Percentiles rank a stretch among this genome's conserved stretches.
phyloP scores from a whole-genome alignment of 192 early-diverging fungal species.

The Umbelopsis vinacea region DNA sequence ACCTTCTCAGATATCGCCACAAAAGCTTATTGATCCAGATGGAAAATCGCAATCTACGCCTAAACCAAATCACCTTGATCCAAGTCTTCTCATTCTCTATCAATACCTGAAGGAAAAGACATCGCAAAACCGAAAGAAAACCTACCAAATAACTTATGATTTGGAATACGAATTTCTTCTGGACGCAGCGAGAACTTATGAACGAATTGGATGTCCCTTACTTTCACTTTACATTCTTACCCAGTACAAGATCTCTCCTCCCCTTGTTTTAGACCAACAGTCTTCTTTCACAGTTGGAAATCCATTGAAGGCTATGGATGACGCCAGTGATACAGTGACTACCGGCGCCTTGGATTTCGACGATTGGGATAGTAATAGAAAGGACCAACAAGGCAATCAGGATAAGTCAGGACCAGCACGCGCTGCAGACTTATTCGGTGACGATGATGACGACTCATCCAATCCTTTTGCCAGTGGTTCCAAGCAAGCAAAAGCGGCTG shows the following conservation, averaged over 20 bases:
- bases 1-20: neutral
- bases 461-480: constrained; percentile 35
- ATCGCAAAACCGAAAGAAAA: constrained; percentile 49
- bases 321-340: neutral
- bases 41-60: neutral
- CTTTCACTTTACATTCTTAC: constrained; percentile 75
- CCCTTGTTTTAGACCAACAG: neutral
- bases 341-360: neutral
- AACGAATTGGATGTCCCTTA: constrained; percentile 77
- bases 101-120: constrained; percentile 63
- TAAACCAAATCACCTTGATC: constrained; percentile 27
- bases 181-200: constrained; percentile 68
- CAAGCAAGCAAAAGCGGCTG: neutral
- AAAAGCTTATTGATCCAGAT: constrained; percentile 16
- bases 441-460: constrained; percentile 24
- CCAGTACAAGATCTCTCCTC: constrained; percentile 38
- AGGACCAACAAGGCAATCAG: neutral
- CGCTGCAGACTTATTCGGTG: constrained; percentile 33
- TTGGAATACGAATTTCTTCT: constrained; percentile 67
- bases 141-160: constrained; percentile 49
- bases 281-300: constrained; percentile 19
- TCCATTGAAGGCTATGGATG: constrained; percentile 4
- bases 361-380: neutral
- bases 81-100: constrained; percentile 73
- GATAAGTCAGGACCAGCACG: neutral